Percentiles rank a stretch among this genome's conserved stretches.
phyloP scores from a whole-genome alignment of 345 rosid genomes.

The Sisymbrium altissimum region DNA sequence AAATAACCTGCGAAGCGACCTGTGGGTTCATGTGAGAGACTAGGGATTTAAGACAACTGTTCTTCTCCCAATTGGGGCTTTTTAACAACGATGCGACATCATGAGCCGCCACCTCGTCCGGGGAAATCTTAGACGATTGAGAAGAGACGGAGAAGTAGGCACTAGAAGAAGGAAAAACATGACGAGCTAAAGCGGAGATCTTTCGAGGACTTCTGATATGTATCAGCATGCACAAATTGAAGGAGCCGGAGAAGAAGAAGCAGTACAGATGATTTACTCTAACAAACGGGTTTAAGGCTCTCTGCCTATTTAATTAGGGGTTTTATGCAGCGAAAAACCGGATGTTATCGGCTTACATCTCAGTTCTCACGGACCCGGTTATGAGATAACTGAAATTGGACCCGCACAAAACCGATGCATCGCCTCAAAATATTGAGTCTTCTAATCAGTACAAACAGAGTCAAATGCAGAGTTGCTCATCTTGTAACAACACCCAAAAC shows the following conservation, averaged over 20 bases:
- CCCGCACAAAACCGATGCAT: not conserved
- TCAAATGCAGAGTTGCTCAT: no score
- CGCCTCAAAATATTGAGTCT: not conserved
- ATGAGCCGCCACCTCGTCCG: constrained; percentile 17
- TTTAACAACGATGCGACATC: constrained; percentile 28
- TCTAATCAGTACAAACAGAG: not conserved
- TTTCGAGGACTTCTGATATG: constrained; percentile 26
- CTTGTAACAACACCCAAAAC: constrained; percentile 1
- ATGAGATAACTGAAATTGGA: not conserved
- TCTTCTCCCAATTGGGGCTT: constrained; percentile 36
- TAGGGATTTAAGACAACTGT: constrained; percentile 33
- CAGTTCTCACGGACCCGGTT: not conserved
- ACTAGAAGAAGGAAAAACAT: not conserved
- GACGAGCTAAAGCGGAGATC: constrained; percentile 15
- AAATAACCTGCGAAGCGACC: constrained; percentile 39
- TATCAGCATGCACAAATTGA: constrained; percentile 37
- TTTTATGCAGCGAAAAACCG: not conserved
- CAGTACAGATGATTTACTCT: not conserved
- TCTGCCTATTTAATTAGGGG: not conserved
- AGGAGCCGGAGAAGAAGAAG: constrained; percentile 3
- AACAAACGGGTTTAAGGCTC: constrained; percentile 9
- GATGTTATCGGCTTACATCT: not conserved
- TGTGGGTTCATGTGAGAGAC: constrained; percentile 46
- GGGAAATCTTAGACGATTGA: not conserved
- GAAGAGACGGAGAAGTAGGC: constrained; percentile 17